Percentiles rank a stretch among this genome's conserved stretches.
Conservation (phyloP, 2,329 filamentous ascomycete species). For the Tricladium varicosporioides region DNA sequence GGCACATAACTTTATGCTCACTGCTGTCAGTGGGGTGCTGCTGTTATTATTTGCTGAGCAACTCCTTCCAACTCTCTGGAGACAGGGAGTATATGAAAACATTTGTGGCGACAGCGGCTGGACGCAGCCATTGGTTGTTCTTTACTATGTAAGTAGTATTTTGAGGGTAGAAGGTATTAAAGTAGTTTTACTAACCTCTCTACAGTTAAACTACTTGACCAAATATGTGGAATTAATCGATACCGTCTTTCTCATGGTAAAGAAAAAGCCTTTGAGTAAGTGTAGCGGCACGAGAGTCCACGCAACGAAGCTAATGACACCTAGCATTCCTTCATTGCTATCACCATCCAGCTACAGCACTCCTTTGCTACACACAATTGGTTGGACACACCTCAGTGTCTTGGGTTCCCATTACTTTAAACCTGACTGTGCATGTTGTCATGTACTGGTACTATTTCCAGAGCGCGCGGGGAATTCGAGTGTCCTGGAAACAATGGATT, state of each 20-base stretch:
- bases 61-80: conserved; percentile 77
- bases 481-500: conserved; percentile 99
- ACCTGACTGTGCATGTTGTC: conserved; percentile 91
- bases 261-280: conserved; percentile 96
- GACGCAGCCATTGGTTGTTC: conserved; percentile 87
- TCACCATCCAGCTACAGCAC: conserved; percentile 93
- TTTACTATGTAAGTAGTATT: conserved; percentile 81
- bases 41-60: conserved; percentile 88
- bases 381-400: conserved; percentile 90
- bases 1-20: conserved; percentile 95
- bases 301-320: conserved; percentile 31
- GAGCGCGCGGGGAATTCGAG: conserved; percentile 88
- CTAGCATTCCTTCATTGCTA: conserved; percentile 95
- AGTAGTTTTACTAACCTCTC: conserved; percentile 37
- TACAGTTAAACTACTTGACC: conserved; percentile 92
- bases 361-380: conserved; percentile 97
- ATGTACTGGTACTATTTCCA: conserved; percentile 99
- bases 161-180: not conserved
- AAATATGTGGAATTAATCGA: conserved; percentile 96
- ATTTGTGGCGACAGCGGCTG: conserved; percentile 85
- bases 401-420: conserved; percentile 91
- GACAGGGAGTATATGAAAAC: conserved; percentile 80
- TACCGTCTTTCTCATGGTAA: conserved; percentile 94
- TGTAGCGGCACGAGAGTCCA: not conserved
- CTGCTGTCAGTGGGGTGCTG: conserved; percentile 76